Percentiles rank a stretch among this genome's conserved stretches.
Conservation (phyloP, 129 eudicot genomes). For the Calendula officinalis region DNA sequence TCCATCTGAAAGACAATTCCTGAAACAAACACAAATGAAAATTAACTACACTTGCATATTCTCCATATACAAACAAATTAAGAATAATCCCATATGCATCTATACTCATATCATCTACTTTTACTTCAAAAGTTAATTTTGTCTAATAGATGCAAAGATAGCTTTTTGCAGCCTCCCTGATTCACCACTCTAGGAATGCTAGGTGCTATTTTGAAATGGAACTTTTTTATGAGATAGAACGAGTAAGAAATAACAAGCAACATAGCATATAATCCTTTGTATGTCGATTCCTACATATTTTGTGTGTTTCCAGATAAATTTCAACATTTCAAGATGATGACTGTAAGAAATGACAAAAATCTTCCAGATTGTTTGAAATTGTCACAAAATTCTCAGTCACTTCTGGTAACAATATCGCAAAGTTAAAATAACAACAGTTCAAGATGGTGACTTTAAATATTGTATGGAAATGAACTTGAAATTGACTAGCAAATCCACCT, state of each 20-base stretch:
- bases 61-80: neutral
- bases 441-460: too few species aligned
- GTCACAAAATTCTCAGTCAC: neutral
- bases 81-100: constrained; percentile 1
- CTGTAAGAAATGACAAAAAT: neutral
- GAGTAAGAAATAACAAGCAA: too few species aligned
- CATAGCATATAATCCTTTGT: neutral
- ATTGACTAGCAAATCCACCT: too few species aligned
- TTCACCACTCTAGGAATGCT: too few species aligned
- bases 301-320: neutral
- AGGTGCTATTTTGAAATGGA: too few species aligned
- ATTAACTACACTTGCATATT: neutral
- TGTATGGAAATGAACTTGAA: too few species aligned
- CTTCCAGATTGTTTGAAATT: neutral
- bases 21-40: constrained; percentile 33
- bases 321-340: neutral
- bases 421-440: too few species aligned
- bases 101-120: neutral
- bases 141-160: too few species aligned
- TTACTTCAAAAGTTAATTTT: too few species aligned
- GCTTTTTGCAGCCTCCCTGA: too few species aligned
- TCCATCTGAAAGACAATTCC: constrained; percentile 76
- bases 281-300: neutral
- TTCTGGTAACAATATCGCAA: neutral
- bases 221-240: too few species aligned